Conservation (phyloP, 2,329 filamentous ascomycete species). For the Metarhizium rileyi region DNA sequence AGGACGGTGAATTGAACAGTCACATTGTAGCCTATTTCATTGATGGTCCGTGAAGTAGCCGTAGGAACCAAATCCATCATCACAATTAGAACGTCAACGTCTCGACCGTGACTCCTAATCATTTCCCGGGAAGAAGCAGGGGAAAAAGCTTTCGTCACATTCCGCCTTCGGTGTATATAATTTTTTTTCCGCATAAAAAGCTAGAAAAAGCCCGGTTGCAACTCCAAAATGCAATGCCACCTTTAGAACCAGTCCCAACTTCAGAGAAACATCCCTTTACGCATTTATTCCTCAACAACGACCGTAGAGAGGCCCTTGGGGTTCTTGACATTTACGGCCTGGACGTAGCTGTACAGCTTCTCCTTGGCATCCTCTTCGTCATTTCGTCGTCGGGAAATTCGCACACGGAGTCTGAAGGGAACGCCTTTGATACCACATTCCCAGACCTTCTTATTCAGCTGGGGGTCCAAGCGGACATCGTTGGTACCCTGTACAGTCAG, state of each 20-base stretch:
- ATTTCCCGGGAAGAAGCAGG: not conserved
- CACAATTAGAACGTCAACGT: constrained; percentile 4
- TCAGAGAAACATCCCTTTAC: constrained; percentile 20
- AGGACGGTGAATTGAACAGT: not conserved
- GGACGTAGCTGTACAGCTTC: constrained; percentile 99
- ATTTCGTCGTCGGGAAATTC: constrained; percentile 99
- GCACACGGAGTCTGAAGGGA: constrained; percentile 91
- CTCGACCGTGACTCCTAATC: not conserved
- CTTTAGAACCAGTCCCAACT: constrained; percentile 31
- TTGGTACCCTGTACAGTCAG: constrained; percentile 69
- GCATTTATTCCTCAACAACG: constrained; percentile 65
- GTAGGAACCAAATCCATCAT: constrained; percentile 4
- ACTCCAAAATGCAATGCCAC: constrained; percentile 37
- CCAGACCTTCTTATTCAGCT: constrained; percentile 99
- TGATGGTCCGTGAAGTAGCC: not conserved
- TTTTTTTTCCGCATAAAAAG: constrained; percentile 29
- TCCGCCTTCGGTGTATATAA: constrained; percentile 10
- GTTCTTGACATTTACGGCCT: constrained; percentile 99
- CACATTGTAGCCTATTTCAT: not conserved
- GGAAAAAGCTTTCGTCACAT: constrained; percentile 24
- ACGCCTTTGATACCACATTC: constrained; percentile 98
- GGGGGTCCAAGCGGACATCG: constrained; percentile 96
- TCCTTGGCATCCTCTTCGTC: constrained; percentile 99
- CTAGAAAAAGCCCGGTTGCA: constrained; percentile 34
- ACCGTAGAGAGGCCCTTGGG: constrained; percentile 93